A percentile compares a stretch with the other conserved stretches of the same genome.
Evolutionary conservation across 352 stramenopile genomes (phyloP).

Genomic region (Phytophthora palmivora): DNA sequence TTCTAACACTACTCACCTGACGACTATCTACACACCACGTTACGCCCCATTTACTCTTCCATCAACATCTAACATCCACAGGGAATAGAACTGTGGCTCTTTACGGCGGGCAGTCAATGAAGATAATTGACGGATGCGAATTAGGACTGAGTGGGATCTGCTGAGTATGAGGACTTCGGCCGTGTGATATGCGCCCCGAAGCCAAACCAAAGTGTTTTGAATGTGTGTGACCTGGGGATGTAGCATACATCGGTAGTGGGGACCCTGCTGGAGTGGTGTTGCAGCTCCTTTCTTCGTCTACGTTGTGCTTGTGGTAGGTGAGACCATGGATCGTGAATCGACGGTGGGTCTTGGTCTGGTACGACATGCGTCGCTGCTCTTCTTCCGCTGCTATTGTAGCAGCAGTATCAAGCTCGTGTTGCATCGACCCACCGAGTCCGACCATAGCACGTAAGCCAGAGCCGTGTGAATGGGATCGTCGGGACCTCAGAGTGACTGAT

Average conservation of each 20-base stretch:
- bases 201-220: slow-evolving; percentile 15
- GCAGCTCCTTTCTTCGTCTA: slow-evolving; percentile 22
- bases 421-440: slow-evolving; percentile 7
- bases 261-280: slow-evolving; percentile 24
- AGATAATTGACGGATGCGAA: no score
- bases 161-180: slow-evolving; percentile 11
- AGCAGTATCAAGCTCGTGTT: slow-evolving; percentile 19
- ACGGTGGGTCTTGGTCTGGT: slow-evolving; percentile 31
- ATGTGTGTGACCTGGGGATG: slow-evolving; percentile 10
- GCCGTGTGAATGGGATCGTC: slow-evolving; percentile 30
- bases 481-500: neutral
- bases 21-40: neutral
- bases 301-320: slow-evolving; percentile 20
- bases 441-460: slow-evolving; percentile 21
- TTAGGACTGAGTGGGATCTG: slow-evolving; percentile 17
- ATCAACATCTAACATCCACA: slow-evolving; percentile 13
- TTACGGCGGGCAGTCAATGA: slow-evolving; percentile 45
- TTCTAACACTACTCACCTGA: slow-evolving; percentile 5
- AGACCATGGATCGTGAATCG: slow-evolving; percentile 43
- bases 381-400: slow-evolving; percentile 12
- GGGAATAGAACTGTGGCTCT: neutral
- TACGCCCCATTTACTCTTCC: slow-evolving; percentile 1
- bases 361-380: slow-evolving; percentile 30
- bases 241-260: slow-evolving; percentile 15
- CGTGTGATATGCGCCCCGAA: slow-evolving; percentile 12